A percentile compares a stretch with the other conserved stretches of the same genome.
Conservation (phyloP, 1,284 basidiomycete genomes). For the Crepidotus sp. region DNA sequence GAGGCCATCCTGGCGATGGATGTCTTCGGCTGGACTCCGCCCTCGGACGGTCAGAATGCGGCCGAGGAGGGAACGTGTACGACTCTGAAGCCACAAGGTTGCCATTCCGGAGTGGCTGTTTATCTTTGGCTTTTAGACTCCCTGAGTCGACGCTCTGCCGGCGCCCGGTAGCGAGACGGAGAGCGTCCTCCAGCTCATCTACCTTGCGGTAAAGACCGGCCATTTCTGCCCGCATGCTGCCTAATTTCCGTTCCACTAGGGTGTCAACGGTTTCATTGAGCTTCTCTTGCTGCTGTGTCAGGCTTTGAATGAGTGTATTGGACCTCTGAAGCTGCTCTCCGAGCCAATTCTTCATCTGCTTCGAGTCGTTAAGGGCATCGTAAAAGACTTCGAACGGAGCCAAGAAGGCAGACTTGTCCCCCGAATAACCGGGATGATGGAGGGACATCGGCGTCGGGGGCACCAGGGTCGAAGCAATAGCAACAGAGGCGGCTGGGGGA, state of each 20-base stretch:
- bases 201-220: slow-evolving; percentile 43
- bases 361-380: slow-evolving; percentile 66
- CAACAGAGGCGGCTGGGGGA: slow-evolving; percentile 43
- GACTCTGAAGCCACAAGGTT: slow-evolving; percentile 29
- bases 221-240: slow-evolving; percentile 50
- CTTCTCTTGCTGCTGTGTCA: slow-evolving; percentile 49
- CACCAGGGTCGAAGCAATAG: slow-evolving; percentile 52
- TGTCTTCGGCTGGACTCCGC: slow-evolving; percentile 18
- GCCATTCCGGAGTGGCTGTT: slow-evolving; percentile 30
- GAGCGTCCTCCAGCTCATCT: slow-evolving; percentile 48
- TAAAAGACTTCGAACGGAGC: slow-evolving; percentile 73
- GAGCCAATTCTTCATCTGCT: slow-evolving; percentile 64
- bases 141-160: slow-evolving; percentile 25
- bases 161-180: slow-evolving; percentile 31
- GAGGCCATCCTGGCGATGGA: slow-evolving; percentile 29
- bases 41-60: slow-evolving; percentile 20
- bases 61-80: slow-evolving; percentile 41
- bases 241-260: slow-evolving; percentile 48
- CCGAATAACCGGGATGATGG: slow-evolving; percentile 47
- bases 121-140: slow-evolving; percentile 24
- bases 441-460: slow-evolving; percentile 54
- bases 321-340: slow-evolving; percentile 60
- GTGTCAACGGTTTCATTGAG: slow-evolving; percentile 48
- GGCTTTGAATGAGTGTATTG: slow-evolving; percentile 39
- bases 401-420: slow-evolving; percentile 65